Conservation (phyloP, 208 protist species). For the Pavlovales sp. region DNA sequence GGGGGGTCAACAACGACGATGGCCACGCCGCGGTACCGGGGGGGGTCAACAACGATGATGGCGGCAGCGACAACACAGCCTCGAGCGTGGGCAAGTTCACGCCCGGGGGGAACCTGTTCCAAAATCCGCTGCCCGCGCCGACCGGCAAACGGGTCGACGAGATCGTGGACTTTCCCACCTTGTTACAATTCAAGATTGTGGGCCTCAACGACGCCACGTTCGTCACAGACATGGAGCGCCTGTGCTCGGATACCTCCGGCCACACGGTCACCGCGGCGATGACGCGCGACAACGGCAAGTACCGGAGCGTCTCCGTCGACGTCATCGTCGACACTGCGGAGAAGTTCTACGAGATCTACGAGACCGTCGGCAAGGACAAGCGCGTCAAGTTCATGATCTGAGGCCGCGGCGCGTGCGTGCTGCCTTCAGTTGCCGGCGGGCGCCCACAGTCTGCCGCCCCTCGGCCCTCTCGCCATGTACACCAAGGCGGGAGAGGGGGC, state of each 20-base stretch:
- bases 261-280: neutral
- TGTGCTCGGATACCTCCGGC: neutral
- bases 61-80: no score
- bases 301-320: neutral
- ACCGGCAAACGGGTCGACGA: neutral
- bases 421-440: no score
- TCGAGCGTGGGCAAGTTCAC: no score
- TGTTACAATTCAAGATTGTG: neutral
- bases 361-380: neutral
- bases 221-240: neutral
- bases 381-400: constrained; percentile 1
- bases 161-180: neutral
- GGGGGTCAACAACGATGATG: no score
- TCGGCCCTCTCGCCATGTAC: no score
- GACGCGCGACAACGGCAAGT: neutral
- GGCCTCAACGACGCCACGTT: neutral
- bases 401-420: no score
- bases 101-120: no score
- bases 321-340: neutral
- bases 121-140: neutral
- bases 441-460: no score
- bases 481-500: no score
- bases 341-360: neutral
- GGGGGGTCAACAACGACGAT: no score
- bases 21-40: no score